Evolutionary conservation across 768 basidiomycete species (phyloP), one percentile per base, ranked within the genome.

Genomic region (Boletus speciosus): DNA sequence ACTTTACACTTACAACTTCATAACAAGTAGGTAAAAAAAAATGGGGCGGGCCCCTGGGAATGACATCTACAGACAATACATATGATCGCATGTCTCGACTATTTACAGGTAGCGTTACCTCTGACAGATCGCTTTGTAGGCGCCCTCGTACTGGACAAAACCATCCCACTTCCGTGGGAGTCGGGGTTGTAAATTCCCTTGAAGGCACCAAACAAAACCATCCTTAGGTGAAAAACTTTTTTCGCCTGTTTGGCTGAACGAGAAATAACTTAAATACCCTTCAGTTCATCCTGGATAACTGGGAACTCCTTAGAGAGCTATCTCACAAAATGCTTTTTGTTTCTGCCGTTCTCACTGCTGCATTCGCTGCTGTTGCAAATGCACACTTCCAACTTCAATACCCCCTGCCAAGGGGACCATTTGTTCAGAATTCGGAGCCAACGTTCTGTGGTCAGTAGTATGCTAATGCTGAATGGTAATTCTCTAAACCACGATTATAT

Each of bases 311-410:
- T 35, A 16, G 27, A 47, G 35, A 32, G 5, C n/a, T 21, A 25
- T 52, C 43, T 16, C 29, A 10, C 31, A 51, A 16, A 16, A 78
- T 79, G 77, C 67, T 54, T 54, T 57, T 74, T 60, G 23, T 72
- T 29, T 55, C 71, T 53, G 44, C 76, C 43, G 38, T 71, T 52
- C 34, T 80, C 52, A 52, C 81, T 27, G 63, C 70, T 36, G 61
- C 68, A 35, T 66, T 80, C 23, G 70, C 73, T 14, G 63, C 77
- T 34, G 66, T 73, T 39, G 83, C 74, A 31, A 74, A 72, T 45
- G 90, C 89, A 8, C 92, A 95, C 70, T 94, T 93, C 73, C 85
- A 87, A 60, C 75, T 93, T 40, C 80, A 85, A 62, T 93, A 81
- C 68, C 93, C 92, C 16, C 59, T 74, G 1, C 84, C 89, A 11